Evolutionary conservation across 257 asterid species (phyloP).

Genomic region (Primulina tabacum): DNA sequence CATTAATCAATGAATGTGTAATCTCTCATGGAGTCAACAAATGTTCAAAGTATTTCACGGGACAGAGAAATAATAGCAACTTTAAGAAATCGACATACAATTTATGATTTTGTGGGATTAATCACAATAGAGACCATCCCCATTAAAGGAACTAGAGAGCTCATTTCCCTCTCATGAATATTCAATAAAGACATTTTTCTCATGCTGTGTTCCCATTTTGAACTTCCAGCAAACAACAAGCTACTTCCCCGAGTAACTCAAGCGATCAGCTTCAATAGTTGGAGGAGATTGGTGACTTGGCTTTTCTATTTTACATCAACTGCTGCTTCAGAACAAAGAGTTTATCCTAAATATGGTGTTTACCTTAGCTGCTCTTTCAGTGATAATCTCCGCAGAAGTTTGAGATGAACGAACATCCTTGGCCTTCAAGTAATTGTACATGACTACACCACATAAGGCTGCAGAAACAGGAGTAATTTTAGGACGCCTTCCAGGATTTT

Average conservation of each 20-base stretch:
- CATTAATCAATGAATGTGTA: not conserved
- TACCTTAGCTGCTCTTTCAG: conserved; percentile 43
- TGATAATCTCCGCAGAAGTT: conserved; percentile 37
- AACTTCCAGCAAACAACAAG: not conserved
- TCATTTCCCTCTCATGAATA: not conserved
- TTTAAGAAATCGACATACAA: not conserved
- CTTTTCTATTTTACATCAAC: not conserved
- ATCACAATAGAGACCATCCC: not conserved
- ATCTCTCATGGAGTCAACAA: not conserved
- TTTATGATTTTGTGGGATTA: not conserved
- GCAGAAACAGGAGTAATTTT: conserved; percentile 26
- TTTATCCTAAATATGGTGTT: not conserved
- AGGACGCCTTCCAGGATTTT: conserved; percentile 14
- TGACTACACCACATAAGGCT: conserved; percentile 88
- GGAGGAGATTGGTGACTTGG: not conserved
- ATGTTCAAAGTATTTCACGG: not conserved
- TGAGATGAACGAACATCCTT: conserved; percentile 45
- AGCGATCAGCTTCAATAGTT: not conserved
- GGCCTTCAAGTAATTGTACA: conserved; percentile 62
- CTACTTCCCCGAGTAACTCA: not conserved
- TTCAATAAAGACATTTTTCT: not conserved
- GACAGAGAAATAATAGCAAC: not conserved
- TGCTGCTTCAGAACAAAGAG: not conserved
- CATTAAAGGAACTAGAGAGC: not conserved
- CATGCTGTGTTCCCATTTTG: not conserved